Conservation (phyloP, 148 eudicot species). For the Oxyria digyna region DNA sequence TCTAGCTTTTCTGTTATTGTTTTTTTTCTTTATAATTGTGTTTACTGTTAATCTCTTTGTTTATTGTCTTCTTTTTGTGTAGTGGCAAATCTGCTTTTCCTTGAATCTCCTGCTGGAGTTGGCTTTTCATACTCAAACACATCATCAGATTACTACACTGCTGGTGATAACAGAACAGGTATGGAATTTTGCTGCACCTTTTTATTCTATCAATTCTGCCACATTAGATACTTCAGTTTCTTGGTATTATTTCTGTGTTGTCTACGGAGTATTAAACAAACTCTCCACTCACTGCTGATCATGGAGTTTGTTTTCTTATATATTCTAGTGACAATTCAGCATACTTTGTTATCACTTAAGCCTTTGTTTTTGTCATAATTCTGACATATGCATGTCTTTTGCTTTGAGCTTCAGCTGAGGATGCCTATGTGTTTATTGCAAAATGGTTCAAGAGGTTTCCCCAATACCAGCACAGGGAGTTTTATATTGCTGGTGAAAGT, state of each 20-base stretch:
- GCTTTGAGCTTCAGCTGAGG: slow-evolving; percentile 53
- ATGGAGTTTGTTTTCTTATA: neutral
- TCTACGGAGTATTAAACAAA: neutral
- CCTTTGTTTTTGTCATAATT: neutral
- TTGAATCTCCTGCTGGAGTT: slow-evolving; percentile 94
- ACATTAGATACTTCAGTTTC: neutral
- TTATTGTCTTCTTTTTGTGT: slow-evolving; percentile 4
- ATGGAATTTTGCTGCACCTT: slow-evolving; percentile 4
- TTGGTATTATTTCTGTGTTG: neutral
- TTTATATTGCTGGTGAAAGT: slow-evolving; percentile 93
- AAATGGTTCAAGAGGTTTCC: slow-evolving; percentile 88
- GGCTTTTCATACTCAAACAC: slow-evolving; percentile 84
- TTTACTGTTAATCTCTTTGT: neutral
- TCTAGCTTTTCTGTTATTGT: neutral
- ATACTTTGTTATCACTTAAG: neutral
- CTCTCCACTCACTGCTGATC: neutral
- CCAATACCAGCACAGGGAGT: slow-evolving; percentile 81
- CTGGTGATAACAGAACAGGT: slow-evolving; percentile 76
- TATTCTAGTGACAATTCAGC: neutral
- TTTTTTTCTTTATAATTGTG: neutral
- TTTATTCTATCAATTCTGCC: neutral
- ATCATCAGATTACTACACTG: slow-evolving; percentile 54
- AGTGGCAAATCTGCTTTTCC: slow-evolving; percentile 94
- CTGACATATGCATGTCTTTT: slow-evolving; percentile 4
- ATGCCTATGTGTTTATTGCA: slow-evolving; percentile 59